Percentiles rank a stretch among this genome's conserved stretches.
Evolutionary conservation across 495 filamentous ascomycete species (phyloP).

Genomic region (Penicillium paxilli): DNA sequence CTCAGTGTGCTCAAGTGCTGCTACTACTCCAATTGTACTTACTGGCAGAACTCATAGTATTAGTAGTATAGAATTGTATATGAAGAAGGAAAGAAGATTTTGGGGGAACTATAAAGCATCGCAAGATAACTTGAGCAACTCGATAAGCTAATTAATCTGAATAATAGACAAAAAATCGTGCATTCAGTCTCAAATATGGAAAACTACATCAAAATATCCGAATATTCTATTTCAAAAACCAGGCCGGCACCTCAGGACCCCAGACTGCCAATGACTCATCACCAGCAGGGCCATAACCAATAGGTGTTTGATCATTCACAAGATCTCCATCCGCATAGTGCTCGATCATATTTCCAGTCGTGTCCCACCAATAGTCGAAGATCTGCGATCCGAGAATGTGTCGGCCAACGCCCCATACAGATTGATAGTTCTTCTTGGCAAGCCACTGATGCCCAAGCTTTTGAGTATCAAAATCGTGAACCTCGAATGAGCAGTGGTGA

Average conservation of each 20-base stretch:
- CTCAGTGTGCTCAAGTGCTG: no score
- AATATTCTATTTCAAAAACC: slow-evolving; percentile 11
- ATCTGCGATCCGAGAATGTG: slow-evolving; percentile 76
- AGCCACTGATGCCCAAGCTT: slow-evolving; percentile 74
- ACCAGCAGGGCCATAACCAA: slow-evolving; percentile 23
- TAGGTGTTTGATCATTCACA: slow-evolving; percentile 59
- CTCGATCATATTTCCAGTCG: slow-evolving; percentile 62
- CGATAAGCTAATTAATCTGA: no score
- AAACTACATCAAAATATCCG: background rate
- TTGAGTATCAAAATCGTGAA: slow-evolving; percentile 75
- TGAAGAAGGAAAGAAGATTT: no score
- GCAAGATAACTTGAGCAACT: no score
- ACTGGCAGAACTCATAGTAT: no score
- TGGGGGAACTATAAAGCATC: no score
- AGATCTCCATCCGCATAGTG: slow-evolving; percentile 73
- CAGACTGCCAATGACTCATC: slow-evolving; percentile 30
- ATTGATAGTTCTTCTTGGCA: slow-evolving; percentile 58
- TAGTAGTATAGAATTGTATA: no score
- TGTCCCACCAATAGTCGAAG: slow-evolving; percentile 77
- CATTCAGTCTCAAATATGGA: no score
- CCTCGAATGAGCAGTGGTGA: slow-evolving; percentile 74
- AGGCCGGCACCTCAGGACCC: slow-evolving; percentile 32
- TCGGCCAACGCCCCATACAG: slow-evolving; percentile 73
- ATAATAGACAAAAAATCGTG: background rate
- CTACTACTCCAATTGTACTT: no score